Percentiles rank a stretch among this genome's conserved stretches.
phyloP scores from a whole-genome alignment of 768 basidiomycete species.

The Xerocomus potaroensis region DNA sequence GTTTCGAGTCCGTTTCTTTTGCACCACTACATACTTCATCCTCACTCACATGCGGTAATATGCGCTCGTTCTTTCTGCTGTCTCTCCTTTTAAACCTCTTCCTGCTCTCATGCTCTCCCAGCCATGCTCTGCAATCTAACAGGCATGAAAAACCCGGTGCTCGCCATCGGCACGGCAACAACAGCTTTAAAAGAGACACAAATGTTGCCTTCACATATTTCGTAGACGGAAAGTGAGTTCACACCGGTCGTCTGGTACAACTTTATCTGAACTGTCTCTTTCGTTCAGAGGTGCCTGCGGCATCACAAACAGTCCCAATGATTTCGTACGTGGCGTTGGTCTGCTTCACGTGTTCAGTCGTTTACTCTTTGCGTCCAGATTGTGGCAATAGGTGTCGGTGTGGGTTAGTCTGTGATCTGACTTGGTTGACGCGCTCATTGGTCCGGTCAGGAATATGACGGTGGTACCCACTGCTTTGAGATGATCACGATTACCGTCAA shows the following conservation, averaged over 20 bases:
- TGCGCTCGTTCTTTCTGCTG: constrained; percentile 26
- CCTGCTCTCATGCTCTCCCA: constrained; percentile 10
- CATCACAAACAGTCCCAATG: constrained; percentile 14
- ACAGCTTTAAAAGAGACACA: constrained; percentile 13
- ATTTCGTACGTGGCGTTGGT: constrained; percentile 22
- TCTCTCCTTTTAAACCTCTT: constrained; percentile 21
- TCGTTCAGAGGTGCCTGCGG: constrained; percentile 45
- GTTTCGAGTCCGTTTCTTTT: not conserved
- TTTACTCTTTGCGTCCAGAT: constrained; percentile 30
- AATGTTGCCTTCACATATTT: constrained; percentile 27
- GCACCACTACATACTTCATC: not conserved
- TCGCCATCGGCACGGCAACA: constrained; percentile 5
- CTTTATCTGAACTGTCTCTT: not conserved
- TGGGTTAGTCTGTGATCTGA: constrained; percentile 17
- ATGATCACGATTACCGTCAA: constrained; percentile 39
- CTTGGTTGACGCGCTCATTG: not conserved
- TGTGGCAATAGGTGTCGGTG: constrained; percentile 40
- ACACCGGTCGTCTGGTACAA: not conserved
- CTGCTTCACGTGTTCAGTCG: not conserved
- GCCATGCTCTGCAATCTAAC: constrained; percentile 8
- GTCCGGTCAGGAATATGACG: constrained; percentile 35
- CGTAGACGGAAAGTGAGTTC: constrained; percentile 22
- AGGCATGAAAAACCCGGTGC: constrained; percentile 9
- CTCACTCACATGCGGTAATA: constrained; percentile 18
- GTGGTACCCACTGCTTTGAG: constrained; percentile 40